Conservation (phyloP, 169 alveolate genomes). For the Besnoitia besnoiti region DNA sequence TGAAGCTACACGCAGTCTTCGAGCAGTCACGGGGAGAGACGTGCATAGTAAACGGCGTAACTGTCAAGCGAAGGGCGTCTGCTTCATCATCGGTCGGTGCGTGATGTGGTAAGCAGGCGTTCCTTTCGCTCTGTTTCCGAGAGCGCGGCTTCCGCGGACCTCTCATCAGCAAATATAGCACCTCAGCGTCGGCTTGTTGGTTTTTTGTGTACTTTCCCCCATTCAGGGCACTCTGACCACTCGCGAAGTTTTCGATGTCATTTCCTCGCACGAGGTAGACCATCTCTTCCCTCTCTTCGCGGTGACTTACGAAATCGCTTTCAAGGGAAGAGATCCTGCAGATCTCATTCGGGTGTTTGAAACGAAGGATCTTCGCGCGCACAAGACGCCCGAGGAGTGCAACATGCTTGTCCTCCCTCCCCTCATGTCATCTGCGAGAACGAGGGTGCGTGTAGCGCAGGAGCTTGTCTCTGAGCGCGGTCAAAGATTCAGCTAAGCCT, state of each 20-base stretch:
- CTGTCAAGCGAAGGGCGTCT: no score
- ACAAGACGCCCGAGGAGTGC: slow-evolving; percentile 14
- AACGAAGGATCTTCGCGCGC: slow-evolving; percentile 18
- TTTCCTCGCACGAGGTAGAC: slow-evolving; percentile 49
- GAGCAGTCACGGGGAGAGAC: no score
- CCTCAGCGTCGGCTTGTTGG: neutral
- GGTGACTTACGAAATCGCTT: slow-evolving; percentile 68
- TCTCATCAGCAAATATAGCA: no score
- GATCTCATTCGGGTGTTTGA: slow-evolving; percentile 64
- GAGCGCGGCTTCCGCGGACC: no score
- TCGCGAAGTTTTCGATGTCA: slow-evolving; percentile 58
- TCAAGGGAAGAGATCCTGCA: slow-evolving; percentile 46
- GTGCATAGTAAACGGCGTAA: no score
- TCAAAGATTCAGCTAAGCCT: no score
- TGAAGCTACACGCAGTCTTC: no score
- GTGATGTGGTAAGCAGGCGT: neutral
- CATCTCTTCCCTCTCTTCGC: slow-evolving; percentile 69
- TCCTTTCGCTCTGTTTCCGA: neutral
- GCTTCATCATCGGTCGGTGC: no score
- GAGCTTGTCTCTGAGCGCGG: no score
- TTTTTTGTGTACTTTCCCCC: neutral
- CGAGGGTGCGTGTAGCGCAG: neutral
- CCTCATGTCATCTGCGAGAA: neutral
- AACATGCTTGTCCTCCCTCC: slow-evolving; percentile 26
- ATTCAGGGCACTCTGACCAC: slow-evolving; percentile 77